Evolutionary conservation across 257 asterid genomes (phyloP).

Genomic region (Marsdenia floribunda): DNA sequence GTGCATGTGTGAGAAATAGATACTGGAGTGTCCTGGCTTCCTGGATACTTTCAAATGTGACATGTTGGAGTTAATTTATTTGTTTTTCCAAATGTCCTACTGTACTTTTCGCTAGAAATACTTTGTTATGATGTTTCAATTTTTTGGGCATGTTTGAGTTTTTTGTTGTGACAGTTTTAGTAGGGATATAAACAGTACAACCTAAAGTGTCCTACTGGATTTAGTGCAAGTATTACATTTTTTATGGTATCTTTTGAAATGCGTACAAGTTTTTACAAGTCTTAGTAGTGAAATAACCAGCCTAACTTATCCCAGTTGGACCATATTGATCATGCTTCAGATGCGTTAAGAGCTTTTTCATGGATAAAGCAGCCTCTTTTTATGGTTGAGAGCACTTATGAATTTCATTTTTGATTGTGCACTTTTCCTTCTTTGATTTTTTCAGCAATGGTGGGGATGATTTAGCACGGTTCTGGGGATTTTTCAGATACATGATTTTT

Average conservation of each 20-base stretch:
- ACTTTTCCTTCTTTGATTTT: background rate
- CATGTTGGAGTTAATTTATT: background rate
- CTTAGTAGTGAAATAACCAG: background rate
- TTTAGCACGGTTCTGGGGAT: background rate
- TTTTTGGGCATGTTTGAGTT: background rate
- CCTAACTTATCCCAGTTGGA: background rate
- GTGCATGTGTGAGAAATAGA: background rate
- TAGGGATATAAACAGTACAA: background rate
- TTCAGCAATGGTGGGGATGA: background rate
- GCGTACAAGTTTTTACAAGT: background rate
- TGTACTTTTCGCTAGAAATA: background rate
- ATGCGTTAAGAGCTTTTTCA: background rate
- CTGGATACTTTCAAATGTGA: background rate
- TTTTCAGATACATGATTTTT: background rate
- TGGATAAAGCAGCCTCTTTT: background rate
- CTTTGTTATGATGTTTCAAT: background rate
- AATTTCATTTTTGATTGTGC: background rate
- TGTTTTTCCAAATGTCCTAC: background rate
- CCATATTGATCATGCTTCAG: background rate
- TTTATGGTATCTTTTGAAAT: no score
- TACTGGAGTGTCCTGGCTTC: background rate
- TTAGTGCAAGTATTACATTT: no score
- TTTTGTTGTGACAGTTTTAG: background rate
- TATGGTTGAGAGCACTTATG: background rate
- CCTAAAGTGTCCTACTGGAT: background rate